These are phyloP conservation scores for Calocybe gambosa DNA, from an alignment of 1,284 basidiomycete genomes.

Conservation along the genomic window DNA sequence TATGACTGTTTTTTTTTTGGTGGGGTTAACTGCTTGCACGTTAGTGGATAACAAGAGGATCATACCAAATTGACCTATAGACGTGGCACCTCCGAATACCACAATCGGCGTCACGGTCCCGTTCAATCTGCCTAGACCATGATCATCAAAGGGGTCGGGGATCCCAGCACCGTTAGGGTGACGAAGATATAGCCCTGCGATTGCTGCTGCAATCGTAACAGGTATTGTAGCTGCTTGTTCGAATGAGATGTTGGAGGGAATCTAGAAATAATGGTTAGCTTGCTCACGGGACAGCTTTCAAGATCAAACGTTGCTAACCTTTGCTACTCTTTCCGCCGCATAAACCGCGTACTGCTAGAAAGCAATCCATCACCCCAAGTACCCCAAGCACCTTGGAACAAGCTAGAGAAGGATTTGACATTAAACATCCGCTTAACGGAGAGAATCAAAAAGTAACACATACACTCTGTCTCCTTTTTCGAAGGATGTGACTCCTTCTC, in stretches of 20 bases:
- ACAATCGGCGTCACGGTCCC: slow-evolving; percentile 16
- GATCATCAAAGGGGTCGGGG: slow-evolving; percentile 16
- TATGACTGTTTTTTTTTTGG: too few relatives aligned
- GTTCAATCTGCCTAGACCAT: slow-evolving; percentile 10
- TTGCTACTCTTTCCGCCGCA: slow-evolving; percentile 6
- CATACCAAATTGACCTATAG: slow-evolving; percentile 32
- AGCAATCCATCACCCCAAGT: slow-evolving; percentile 5
- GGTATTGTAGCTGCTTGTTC: slow-evolving; percentile 28
- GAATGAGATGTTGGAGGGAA: slow-evolving; percentile 24
- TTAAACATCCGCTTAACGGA: background rate
- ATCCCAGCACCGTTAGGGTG: slow-evolving; percentile 17
- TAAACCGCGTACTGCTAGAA: slow-evolving; percentile 14
- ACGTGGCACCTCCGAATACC: slow-evolving; percentile 28
- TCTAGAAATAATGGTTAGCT: slow-evolving; percentile 12
- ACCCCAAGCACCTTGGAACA: slow-evolving; percentile 12
- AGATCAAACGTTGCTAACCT: background rate
- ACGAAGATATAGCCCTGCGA: slow-evolving; percentile 20
- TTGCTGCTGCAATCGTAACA: slow-evolving; percentile 22
- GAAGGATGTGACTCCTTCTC: slow-evolving; percentile 43
- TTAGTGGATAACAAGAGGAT: too few relatives aligned
- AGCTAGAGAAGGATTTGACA: background rate
- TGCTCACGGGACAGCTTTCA: background rate
- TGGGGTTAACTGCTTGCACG: too few relatives aligned
- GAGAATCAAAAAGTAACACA: slow-evolving; percentile 12
- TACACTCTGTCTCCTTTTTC: slow-evolving; percentile 55